phyloP scores from a whole-genome alignment of 768 basidiomycete species.

The Serendipita indica region DNA sequence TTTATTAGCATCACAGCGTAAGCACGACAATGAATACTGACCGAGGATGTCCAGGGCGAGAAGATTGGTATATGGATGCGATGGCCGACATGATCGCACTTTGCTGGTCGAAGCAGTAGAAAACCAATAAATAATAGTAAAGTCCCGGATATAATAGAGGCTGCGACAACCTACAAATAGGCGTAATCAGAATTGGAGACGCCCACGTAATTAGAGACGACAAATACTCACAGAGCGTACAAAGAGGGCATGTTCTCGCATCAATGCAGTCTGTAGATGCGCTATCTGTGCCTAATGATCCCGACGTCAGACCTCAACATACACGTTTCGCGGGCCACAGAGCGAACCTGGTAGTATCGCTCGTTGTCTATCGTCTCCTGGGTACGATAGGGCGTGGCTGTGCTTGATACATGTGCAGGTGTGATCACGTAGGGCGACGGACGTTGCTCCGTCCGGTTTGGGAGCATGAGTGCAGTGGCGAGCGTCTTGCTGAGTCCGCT shows the following conservation, averaged over 20 bases:
- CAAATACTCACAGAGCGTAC: background rate
- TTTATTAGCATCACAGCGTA: background rate
- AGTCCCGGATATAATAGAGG: background rate
- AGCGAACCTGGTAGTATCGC: conserved; percentile 5
- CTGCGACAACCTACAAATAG: background rate
- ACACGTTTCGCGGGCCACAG: background rate
- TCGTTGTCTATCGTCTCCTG: background rate
- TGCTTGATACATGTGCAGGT: background rate
- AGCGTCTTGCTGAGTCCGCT: background rate
- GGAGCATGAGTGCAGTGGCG: background rate
- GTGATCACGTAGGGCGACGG: no score
- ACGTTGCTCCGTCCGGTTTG: background rate
- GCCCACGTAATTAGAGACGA: background rate
- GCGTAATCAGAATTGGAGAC: background rate
- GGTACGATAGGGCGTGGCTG: background rate
- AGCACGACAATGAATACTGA: background rate
- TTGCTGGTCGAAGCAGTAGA: conserved; percentile 3
- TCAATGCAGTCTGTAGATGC: conserved; percentile 1
- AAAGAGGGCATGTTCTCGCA: background rate
- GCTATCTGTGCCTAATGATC: conserved; percentile 5
- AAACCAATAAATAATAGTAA: background rate
- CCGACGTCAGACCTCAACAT: background rate
- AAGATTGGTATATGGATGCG: conserved; percentile 1
- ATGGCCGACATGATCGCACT: background rate
- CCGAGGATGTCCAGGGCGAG: background rate